These are phyloP conservation scores for Apium graveolens DNA, from an alignment of 129 eudicot species.

Conservation along the genomic window DNA sequence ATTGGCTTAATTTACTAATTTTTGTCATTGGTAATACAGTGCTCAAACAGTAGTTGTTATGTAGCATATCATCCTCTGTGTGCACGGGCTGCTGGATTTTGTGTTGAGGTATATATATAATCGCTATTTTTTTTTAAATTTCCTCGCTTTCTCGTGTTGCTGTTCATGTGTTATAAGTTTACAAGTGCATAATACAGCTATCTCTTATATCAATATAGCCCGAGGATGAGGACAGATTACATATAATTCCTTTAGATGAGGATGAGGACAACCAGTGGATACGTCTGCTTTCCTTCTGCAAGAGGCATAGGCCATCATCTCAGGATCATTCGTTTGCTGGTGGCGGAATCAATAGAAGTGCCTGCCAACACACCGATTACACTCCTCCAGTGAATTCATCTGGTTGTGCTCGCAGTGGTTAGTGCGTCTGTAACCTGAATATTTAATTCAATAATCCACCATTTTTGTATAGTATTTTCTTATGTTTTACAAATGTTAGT, in stretches of 20 bases:
- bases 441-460: neutral
- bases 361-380: slow-evolving; percentile 37
- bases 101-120: slow-evolving; percentile 63
- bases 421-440: slow-evolving; percentile 12
- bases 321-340: slow-evolving; percentile 42
- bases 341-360: slow-evolving; percentile 37
- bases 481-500: neutral
- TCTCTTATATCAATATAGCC: slow-evolving; percentile 37
- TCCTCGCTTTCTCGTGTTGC: neutral
- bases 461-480: neutral
- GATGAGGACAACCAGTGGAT: slow-evolving; percentile 92
- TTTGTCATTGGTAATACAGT: slow-evolving; percentile 42
- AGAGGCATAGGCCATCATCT: slow-evolving; percentile 66
- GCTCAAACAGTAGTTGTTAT: slow-evolving; percentile 76
- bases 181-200: slow-evolving; percentile 1
- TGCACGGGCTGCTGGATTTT: slow-evolving; percentile 98
- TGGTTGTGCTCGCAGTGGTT: slow-evolving; percentile 96
- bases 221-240: slow-evolving; percentile 76
- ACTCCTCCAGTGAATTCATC: slow-evolving; percentile 64
- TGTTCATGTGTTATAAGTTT: neutral
- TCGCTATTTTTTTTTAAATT: neutral
- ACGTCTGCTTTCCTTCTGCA: slow-evolving; percentile 87
- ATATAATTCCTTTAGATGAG: slow-evolving; percentile 60
- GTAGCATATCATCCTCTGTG: slow-evolving; percentile 99
- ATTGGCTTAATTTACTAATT: slow-evolving; percentile 9